Percentiles rank a stretch among this genome's conserved stretches.
phyloP scores from a whole-genome alignment of 2,329 filamentous ascomycete species.

The Trichophyton mentagrophytes region DNA sequence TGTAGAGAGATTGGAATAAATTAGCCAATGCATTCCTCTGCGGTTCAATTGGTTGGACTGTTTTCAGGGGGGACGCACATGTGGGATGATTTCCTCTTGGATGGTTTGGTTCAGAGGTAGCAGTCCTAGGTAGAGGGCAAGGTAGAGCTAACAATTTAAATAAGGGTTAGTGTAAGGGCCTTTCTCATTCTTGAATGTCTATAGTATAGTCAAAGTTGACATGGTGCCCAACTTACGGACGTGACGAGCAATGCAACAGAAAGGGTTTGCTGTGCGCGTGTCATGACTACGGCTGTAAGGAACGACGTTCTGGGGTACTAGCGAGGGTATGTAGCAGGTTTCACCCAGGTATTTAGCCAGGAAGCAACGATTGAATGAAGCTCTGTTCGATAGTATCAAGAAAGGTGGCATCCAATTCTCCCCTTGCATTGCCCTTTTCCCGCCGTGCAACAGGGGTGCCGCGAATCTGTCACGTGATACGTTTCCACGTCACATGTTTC shows the following conservation, averaged over 20 bases:
- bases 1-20: background rate
- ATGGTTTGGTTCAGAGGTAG: constrained; percentile 65
- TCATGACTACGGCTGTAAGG: constrained; percentile 46
- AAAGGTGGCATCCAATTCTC: background rate
- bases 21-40: background rate
- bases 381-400: background rate
- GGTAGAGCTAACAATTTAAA: constrained; percentile 57
- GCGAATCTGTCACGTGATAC: background rate
- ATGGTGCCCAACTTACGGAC: constrained; percentile 47
- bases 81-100: constrained; percentile 74
- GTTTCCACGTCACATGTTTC: background rate
- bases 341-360: background rate
- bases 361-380: background rate
- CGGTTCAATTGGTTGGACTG: background rate
- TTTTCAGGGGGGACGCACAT: constrained; percentile 47
- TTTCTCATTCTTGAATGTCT: background rate
- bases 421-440: background rate
- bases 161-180: background rate
- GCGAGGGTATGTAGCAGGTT: background rate
- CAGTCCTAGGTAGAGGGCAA: constrained; percentile 71
- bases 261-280: constrained; percentile 83
- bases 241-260: constrained; percentile 76
- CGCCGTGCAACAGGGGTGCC: background rate
- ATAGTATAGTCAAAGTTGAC: background rate
- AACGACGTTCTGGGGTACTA: background rate